A percentile compares a stretch with the other conserved stretches of the same genome.
Conservation (phyloP, 495 filamentous ascomycete species). For the Neurospora sp. region DNA sequence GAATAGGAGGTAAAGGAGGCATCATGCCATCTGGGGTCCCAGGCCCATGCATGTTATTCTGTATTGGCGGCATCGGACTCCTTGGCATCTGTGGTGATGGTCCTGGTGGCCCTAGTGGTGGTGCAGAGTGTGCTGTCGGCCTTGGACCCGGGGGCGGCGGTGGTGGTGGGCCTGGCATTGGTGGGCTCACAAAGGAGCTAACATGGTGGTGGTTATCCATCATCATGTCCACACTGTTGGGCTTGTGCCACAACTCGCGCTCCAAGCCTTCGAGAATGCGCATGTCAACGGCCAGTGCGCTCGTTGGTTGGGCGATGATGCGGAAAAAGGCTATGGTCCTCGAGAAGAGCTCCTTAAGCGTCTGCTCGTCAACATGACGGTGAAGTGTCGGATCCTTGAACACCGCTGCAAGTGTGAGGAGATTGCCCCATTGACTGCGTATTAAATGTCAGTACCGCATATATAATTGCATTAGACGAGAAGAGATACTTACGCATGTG, state of each 20-base stretch:
- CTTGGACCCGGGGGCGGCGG: background rate
- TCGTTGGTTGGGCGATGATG: conserved; percentile 50
- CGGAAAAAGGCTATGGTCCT: conserved; percentile 65
- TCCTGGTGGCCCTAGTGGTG: background rate
- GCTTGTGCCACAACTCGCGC: conserved; percentile 32
- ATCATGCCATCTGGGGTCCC: conserved; percentile 4
- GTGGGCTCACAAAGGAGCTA: background rate
- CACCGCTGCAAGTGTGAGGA: conserved; percentile 75
- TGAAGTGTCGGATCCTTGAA: conserved; percentile 50
- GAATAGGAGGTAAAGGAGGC: conserved; percentile 11
- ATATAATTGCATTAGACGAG: background rate
- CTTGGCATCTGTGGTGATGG: background rate
- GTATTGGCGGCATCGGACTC: background rate
- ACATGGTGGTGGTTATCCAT: conserved; percentile 3
- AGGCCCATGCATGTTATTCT: background rate
- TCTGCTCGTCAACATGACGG: conserved; percentile 37
- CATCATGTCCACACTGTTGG: conserved; percentile 4
- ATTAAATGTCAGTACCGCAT: background rate
- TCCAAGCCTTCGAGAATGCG: conserved; percentile 55
- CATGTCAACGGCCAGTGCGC: conserved; percentile 55
- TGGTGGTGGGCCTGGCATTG: background rate
- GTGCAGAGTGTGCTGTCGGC: background rate
- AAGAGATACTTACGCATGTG: conserved; percentile 73
- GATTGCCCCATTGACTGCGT: conserved; percentile 88
- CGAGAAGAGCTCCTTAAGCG: conserved; percentile 41